Evolutionary conservation across 768 basidiomycete genomes (phyloP), one percentile per base, ranked within the genome.

Genomic region (Trichaptum fuscoviolaceum): DNA sequence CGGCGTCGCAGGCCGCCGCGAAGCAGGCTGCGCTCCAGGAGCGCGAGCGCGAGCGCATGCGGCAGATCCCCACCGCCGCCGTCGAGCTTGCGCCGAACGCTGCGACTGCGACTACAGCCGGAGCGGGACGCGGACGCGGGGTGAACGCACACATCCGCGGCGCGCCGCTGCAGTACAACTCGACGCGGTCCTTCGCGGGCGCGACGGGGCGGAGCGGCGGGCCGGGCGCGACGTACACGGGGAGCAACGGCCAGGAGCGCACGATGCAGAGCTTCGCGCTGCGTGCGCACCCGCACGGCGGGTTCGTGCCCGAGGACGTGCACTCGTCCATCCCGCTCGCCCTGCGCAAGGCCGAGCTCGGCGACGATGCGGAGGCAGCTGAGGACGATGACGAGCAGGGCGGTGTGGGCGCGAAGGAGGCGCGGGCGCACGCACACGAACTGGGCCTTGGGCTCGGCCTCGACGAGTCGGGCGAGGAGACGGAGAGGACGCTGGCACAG

Each of bases 281-380:
- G 70, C 35, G 35, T 17, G 64, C 67, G 27, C 68, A 69, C 42
- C 68, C 57, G 15, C 77, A 72, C 52, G 73, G 71, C 64, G 75
- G 73, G 25, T 88, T 87, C 70, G 71, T 84, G 6, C 83, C 77
- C 6, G 88, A 91, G 74, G 82, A 84, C 20, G 86, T 91, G 30
- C 77, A 80, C 62, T 89, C 87, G 15, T 84, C 84, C 15, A 86
- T 91, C 65, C 89, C 89, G 0, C 76, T 85, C 20, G 82, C 83
- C 0, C 73, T 89, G 17, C 71, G 73, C 18, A 79, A 80, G 35
- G 76, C 77, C 0, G 75, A 71, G 17, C 7, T 58, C 8, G 64
- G 71, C 64, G n/a, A 67, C 65, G 76, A 73, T 23, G 77, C 77
- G 64, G 70, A 72, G 62, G 73, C 67, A 62, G 68, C 71, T 35